Percentiles rank a stretch among this genome's conserved stretches.
Conservation (phyloP, 352 stramenopile genomes). For the Globisporangium mamillatum region DNA sequence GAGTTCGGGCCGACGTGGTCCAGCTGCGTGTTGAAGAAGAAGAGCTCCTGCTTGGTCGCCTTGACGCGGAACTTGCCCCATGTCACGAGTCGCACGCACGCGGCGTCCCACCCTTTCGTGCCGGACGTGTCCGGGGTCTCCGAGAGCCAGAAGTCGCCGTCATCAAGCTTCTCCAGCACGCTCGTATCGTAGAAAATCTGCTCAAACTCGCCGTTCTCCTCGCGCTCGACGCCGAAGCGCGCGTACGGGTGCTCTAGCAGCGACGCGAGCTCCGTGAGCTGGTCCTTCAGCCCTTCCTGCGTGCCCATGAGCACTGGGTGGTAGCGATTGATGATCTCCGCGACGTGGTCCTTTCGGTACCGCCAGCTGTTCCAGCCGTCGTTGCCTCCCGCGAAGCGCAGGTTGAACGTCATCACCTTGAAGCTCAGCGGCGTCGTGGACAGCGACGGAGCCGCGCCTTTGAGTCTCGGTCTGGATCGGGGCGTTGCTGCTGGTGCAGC, state of each 20-base stretch:
- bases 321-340: conserved; percentile 73
- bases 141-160: conserved; percentile 77
- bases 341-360: conserved; percentile 70
- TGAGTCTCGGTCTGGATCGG: conserved; percentile 31
- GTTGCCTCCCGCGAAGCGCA: conserved; percentile 61
- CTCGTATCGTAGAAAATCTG: conserved; percentile 77
- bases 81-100: conserved; percentile 67
- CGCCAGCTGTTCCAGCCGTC: conserved; percentile 68
- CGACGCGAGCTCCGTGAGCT: conserved; percentile 55
- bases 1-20: conserved; percentile 58
- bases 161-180: conserved; percentile 52
- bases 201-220: conserved; percentile 74
- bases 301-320: conserved; percentile 71
- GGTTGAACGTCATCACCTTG: conserved; percentile 85
- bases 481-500: background rate
- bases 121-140: conserved; percentile 51
- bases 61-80: conserved; percentile 68
- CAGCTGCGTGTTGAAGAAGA: conserved; percentile 79
- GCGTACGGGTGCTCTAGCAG: conserved; percentile 63
- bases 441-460: conserved; percentile 27
- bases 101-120: conserved; percentile 65
- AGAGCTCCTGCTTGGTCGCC: conserved; percentile 62
- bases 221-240: conserved; percentile 67
- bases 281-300: conserved; percentile 68
- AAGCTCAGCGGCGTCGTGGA: conserved; percentile 46